Percentiles rank a stretch among this genome's conserved stretches.
Conservation (phyloP, 116 monocot species). For the Iris pallida region DNA sequence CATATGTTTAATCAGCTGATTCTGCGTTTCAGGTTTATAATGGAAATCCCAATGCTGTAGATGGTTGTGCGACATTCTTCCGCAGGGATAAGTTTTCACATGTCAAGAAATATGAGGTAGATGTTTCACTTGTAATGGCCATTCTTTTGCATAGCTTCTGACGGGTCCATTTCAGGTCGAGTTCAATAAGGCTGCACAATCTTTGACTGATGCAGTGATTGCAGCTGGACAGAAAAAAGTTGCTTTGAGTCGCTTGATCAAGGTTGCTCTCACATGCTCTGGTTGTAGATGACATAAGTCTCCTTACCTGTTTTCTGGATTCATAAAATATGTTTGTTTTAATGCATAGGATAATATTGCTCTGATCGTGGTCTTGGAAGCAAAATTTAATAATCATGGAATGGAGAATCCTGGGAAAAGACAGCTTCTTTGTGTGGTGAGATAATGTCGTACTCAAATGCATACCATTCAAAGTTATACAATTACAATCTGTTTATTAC, state of each 20-base stretch:
- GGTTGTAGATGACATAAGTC: background rate
- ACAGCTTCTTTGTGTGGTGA: slow-evolving; percentile 94
- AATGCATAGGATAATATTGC: slow-evolving; percentile 85
- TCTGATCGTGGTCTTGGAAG: slow-evolving; percentile 77
- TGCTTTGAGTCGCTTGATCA: slow-evolving; percentile 68
- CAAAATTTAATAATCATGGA: slow-evolving; percentile 60
- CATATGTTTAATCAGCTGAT: background rate
- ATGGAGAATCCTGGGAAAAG: slow-evolving; percentile 72
- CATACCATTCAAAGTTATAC: too few relatives aligned
- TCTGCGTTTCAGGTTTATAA: slow-evolving; percentile 35
- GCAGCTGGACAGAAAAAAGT: slow-evolving; percentile 52
- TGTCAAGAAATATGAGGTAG: slow-evolving; percentile 92
- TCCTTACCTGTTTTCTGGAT: too few relatives aligned
- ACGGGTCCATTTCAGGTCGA: slow-evolving; percentile 57
- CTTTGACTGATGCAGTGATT: slow-evolving; percentile 70
- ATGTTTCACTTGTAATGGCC: background rate
- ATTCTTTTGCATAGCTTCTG: background rate
- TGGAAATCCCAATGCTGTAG: slow-evolving; percentile 44
- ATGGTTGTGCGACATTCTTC: slow-evolving; percentile 80
- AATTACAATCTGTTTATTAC: too few relatives aligned
- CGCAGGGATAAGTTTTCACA: slow-evolving; percentile 40
- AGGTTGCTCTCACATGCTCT: slow-evolving; percentile 32
- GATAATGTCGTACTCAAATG: slow-evolving; percentile 3
- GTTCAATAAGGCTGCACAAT: slow-evolving; percentile 89
- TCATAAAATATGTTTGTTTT: background rate